Base-by-base conservation (phyloP, 2,329 filamentous ascomycete genomes). In the Dactylonectria estremocensis region DNA sequence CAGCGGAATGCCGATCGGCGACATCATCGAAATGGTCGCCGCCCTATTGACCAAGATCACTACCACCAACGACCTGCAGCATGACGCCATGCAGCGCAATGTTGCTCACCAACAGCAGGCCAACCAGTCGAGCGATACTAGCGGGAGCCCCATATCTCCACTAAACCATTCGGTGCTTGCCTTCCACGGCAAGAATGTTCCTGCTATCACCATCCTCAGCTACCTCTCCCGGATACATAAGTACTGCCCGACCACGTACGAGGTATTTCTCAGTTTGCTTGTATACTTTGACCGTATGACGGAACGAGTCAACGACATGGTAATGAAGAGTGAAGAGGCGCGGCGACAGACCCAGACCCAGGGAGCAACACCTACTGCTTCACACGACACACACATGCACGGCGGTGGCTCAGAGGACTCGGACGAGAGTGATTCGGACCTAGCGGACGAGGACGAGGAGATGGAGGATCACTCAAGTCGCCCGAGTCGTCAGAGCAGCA, bases 271-370 rank as follows among this genome's bases (percentile, higher is more conserved):
- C 67, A 98, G 95, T 78, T 83, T 99, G 76, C 84, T 99, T 62
- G 95, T 99, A 35, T 99, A 98, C 82, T 99, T 99, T 82, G 96
- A 99, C 80, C 93, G 96, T 69, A 99, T 99, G 96, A 98, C 95
- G 49, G 96, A 98, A 80, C 89, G 94, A 66, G 95, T 98, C 66
- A 98, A 98, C 78, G 91, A 92, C 50, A 87, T 92, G 65, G 92
- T 94, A 7, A 87, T 92, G 79, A 90, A 92, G 78, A 90, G 88
- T 77, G 91, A 88, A 82, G 84, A 89, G 81, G 77, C 83, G 73
- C 80, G 83, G 68, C 82, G 81, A 66, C 56, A 68, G 50, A 50
- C 67, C 43, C 52, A 72, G 53, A 10, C 68, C 56, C 50, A 58
- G 20, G 49, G 69, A 63, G 37, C 69, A 58, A 50, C 63, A 48